phyloP scores from a whole-genome alignment of 176 grass and related monocot species.

The Cenchrus americanus region DNA sequence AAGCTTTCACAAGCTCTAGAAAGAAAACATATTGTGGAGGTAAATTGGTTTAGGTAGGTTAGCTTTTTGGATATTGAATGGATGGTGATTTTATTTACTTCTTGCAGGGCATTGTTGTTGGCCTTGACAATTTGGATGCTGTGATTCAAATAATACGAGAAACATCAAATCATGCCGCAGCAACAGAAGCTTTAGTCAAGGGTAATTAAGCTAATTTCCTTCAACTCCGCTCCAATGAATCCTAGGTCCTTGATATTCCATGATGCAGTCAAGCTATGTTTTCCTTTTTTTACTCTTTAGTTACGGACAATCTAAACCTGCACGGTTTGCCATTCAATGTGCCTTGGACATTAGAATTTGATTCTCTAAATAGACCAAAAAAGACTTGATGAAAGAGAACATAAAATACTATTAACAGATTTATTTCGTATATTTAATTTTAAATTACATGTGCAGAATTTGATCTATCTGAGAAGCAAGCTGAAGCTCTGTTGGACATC shows the following conservation, averaged over 20 bases:
- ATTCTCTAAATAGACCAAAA: too few relatives aligned
- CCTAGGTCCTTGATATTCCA: neutral
- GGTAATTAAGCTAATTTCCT: slow-evolving; percentile 51
- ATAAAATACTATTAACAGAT: slow-evolving; percentile 13
- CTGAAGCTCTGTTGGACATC: slow-evolving; percentile 90
- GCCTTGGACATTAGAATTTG: neutral
- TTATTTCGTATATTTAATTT: slow-evolving; percentile 22
- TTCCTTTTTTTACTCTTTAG: neutral
- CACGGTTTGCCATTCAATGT: neutral
- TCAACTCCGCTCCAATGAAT: neutral
- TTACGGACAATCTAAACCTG: neutral
- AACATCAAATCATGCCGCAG: slow-evolving; percentile 66
- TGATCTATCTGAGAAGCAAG: slow-evolving; percentile 84
- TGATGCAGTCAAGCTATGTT: neutral
- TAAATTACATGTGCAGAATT: slow-evolving; percentile 66
- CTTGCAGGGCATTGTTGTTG: slow-evolving; percentile 87
- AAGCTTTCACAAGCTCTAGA: slow-evolving; percentile 93
- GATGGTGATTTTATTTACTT: slow-evolving; percentile 30
- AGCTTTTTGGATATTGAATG: slow-evolving; percentile 38
- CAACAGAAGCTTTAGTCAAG: slow-evolving; percentile 70
- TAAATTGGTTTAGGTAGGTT: slow-evolving; percentile 47
- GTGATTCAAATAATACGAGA: slow-evolving; percentile 83
- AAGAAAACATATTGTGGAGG: slow-evolving; percentile 97
- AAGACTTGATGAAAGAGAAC: neutral
- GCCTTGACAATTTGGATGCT: slow-evolving; percentile 96